A percentile compares a stretch with the other conserved stretches of the same genome.
These are phyloP conservation scores for Blastobotrys aristatus DNA, from an alignment of 1,139 yeast genomes.

Conservation along the genomic window DNA sequence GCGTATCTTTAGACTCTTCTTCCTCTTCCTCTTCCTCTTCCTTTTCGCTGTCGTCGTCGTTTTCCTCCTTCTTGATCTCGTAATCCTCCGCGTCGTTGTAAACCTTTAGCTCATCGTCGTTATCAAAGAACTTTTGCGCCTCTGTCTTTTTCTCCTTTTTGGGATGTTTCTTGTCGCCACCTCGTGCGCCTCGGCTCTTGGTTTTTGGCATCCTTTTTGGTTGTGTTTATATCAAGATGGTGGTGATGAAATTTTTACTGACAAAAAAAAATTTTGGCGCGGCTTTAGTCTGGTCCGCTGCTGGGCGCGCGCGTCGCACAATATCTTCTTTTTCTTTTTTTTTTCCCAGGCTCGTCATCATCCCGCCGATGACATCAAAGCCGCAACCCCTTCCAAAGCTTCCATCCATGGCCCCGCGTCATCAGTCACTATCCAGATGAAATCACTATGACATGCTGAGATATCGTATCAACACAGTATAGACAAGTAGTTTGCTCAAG, in stretches of 20 bases:
- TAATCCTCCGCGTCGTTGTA: constrained; percentile 12
- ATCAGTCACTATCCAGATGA: too few species aligned
- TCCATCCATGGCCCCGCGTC: too few species aligned
- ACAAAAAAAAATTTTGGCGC: not conserved
- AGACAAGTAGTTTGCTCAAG: too few species aligned
- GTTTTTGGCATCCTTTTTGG: constrained; percentile 7
- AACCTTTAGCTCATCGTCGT: constrained; percentile 12
- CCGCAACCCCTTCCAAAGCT: not conserved
- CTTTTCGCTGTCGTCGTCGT: constrained; percentile 5
- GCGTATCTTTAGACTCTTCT: constrained; percentile 1
- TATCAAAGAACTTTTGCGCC: constrained; percentile 11
- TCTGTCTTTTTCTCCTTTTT: constrained; percentile 9
- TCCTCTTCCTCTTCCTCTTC: constrained; percentile 12
- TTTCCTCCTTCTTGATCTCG: constrained; percentile 6
- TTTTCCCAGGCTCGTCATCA: not conserved
- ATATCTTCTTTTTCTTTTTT: not conserved
- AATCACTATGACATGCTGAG: too few species aligned
- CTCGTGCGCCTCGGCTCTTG: constrained; percentile 17
- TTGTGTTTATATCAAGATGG: not conserved
- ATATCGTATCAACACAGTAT: too few species aligned
- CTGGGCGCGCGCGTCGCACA: not conserved
- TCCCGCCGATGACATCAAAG: constrained; percentile 1
- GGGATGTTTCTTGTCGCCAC: constrained; percentile 14
- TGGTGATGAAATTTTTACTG: too few species aligned
- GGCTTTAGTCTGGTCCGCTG: not conserved